Evolutionary conservation across 192 early-diverging fungal genomes (phyloP).

Genomic region (Phlyctochytrium bullatum): DNA sequence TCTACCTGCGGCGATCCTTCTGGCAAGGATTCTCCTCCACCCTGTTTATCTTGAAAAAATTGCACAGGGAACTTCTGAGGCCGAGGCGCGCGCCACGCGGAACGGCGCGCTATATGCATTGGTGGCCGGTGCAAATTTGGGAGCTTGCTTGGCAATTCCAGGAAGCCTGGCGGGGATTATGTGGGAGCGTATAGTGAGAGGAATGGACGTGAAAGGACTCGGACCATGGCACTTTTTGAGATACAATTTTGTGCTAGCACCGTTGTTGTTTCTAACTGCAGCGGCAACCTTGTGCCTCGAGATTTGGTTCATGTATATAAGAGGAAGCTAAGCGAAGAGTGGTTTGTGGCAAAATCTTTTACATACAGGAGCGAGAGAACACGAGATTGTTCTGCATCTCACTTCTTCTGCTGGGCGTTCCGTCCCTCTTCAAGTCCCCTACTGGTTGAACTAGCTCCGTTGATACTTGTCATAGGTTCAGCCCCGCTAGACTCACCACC

Average conservation of each 20-base stretch:
- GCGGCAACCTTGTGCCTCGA: no score
- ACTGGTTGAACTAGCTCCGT: no score
- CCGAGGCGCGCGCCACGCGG: conserved; percentile 22
- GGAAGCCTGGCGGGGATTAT: conserved; percentile 74
- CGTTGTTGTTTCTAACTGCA: conserved; percentile 49
- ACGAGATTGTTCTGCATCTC: no score
- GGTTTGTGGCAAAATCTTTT: no score
- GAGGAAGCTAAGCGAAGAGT: no score
- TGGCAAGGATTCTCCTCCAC: conserved; percentile 69
- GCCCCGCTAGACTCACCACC: no score
- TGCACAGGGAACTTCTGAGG: not conserved
- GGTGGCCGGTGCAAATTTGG: conserved; percentile 77
- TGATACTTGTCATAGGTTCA: no score
- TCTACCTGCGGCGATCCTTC: conserved; percentile 81
- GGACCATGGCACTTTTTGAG: conserved; percentile 54
- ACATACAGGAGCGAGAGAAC: no score
- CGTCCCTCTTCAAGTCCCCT: no score
- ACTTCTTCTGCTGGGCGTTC: no score
- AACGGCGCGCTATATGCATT: conserved; percentile 69
- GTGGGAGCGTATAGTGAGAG: conserved; percentile 35
- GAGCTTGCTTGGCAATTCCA: conserved; percentile 72
- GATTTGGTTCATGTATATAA: no score
- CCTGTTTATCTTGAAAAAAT: conserved; percentile 51
- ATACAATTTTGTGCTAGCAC: conserved; percentile 61
- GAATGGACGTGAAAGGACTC: conserved; percentile 20